Evolutionary conservation across 352 stramenopile genomes (phyloP), one percentile per base, ranked within the genome.

Genomic region (Phytophthora fragariaefolia): DNA sequence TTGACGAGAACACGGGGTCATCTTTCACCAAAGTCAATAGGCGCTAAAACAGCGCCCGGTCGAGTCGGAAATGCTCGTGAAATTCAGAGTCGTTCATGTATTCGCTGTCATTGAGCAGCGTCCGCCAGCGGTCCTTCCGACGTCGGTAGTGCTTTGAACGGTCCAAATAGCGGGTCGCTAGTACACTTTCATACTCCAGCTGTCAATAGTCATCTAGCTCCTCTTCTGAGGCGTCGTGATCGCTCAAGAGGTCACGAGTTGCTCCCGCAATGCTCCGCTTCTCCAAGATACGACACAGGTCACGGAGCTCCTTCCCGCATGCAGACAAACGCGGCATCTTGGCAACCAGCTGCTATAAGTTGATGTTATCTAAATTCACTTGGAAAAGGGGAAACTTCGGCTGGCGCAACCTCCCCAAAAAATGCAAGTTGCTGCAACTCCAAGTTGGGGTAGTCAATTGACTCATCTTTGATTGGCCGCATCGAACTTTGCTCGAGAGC

Each of bases 41-140:
- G 2, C 48, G 27, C 15, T n/a, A 55, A 48, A 67, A 60, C 28
- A 60, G 22, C 1, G n/a, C 18, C 4, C 58, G 58, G 0, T 54
- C 20, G 13, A 60, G 38, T 34, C 59, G 20, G 17, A 67, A 67
- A 22, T 60, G 50, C 2, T 67, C 22, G 15, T 67, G 42, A 24
- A 66, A 59, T n/a, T 66, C 38, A 49, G 58, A 49, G 18, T 50
- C 49, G 15, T 50, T 67, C 18, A 45, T 55, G 40, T 67, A 40
- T 7, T 67, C 49, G 12, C 6, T 27, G 18, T 67, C 28, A 28
- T 38, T 10, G 1, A 67, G 40, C 18, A 60, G 22, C 6, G 49
- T 54, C 24, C 1, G 2, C 59, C 59, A 67, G 22, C 40, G 40
- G 17, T 48, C 59, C 4, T 43, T 55, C 8, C 50, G 20, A 4